Evolutionary conservation across 2,329 filamentous ascomycete species (phyloP), one percentile per base, ranked within the genome.

Genomic region (Diaporthe helianthi): DNA sequence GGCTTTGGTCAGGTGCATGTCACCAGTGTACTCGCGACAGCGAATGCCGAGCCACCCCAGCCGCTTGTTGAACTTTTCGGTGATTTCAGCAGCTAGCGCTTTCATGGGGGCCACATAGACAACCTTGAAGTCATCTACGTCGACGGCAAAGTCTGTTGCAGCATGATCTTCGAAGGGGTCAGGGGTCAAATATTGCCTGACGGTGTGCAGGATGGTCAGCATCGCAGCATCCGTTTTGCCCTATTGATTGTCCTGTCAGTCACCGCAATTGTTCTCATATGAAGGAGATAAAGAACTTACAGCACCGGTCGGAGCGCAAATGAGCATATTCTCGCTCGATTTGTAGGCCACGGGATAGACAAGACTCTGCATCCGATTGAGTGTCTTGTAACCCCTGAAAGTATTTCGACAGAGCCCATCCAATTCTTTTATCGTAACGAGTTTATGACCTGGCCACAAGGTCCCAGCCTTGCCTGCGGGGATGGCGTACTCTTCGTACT

Each of bases 101-200:
- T 99, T 99, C 97, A 99, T 99, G 0, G 96, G 97, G 1, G 97
- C 96, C 49, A 99, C 96, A 75, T 99, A 99, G 68, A 99, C 94
- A 75, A 99, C 95, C 81, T 99, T 98, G 86, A 98, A 98, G 75
- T 97, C 93, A 65, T 97, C 92, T 0, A 89, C 83, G 69, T 92
- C 86, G n/a, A 97, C 92, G 1, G 87, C 87, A 76, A 98, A 98
- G 47, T 97, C 92, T 0, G 86, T 90, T 0, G 92, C 89, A 66
- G 89, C 83, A 0, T 88, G 88, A 49, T 93, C 84, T 69, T 97
- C 93, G 12, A 91, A 85, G 0, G 94, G 95, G 73, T 89, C 94
- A 0, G 96, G 95, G 0, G 86, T 84, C 29, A 93, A 87, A 76
- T 98, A 95, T 78, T 97, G 94, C 1, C 92, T 90, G 69, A 99